Base-by-base conservation (phyloP, 2,329 filamentous ascomycete genomes). In the Xylaria multiplex region DNA sequence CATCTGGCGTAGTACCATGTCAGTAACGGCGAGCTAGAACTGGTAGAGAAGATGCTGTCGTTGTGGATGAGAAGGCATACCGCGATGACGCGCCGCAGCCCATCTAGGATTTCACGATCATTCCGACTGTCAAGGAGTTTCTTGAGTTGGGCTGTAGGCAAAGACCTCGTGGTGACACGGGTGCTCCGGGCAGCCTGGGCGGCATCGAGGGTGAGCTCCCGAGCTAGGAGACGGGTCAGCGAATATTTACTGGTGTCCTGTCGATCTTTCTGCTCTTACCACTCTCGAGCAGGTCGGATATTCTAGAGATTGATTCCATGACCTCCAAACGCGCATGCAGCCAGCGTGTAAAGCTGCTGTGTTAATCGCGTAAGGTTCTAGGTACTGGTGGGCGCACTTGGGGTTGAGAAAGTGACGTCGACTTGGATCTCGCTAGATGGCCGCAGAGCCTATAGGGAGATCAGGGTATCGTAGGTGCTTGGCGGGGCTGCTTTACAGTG, bases 261-360 rank as follows among this genome's bases (percentile, higher is more conserved):
- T 22, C 43, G 37, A 30, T 60, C 54, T 32, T 48, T 24, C 40
- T 55, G 40, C 35, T 45, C 86, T 76, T 85, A 97, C 95, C 93
- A 81, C 92, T 96, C 84, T 98, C 96, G 79, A 99, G 90, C 81
- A 98, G 88, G 78, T 89, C 93, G 73, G 94, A 97, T 80, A 99
- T 96, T 76, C 92, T 88, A 70, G 95, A 93, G 77, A 98, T 93
- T 24, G 95, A 97, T 87, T 99, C 96, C 96, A 99, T 99, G 56
- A 50, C 32, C 57, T 37, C 56, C 9, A 45, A 52, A 58, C 59
- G 68, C 68, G 70, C 48, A 43, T 37, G 45, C 58, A 75, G 68
- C 54, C 69, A 72, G 73, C 74, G 59, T 61, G 62, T 66, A 16
- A 65, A 69, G 74, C 72, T 74, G 72, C 69, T 73, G 69, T 69